These are phyloP conservation scores for Nicotiana tomentosiformis DNA, from an alignment of 257 asterid species.

Conservation along the genomic window DNA sequence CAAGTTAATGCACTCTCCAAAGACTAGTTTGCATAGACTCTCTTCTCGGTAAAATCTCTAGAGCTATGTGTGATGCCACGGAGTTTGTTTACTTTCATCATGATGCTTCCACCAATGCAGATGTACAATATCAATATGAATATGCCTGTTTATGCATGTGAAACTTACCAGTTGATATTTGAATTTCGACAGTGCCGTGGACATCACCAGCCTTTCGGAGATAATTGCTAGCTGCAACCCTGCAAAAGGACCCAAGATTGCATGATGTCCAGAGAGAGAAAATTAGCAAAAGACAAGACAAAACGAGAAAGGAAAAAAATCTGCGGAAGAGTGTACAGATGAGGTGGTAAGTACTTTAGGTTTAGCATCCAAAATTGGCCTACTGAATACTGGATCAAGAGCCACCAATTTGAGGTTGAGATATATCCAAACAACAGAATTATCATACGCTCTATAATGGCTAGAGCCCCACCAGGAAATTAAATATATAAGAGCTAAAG, in stretches of 20 bases:
- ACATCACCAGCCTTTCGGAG: conserved; percentile 59
- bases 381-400: not conserved
- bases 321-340: not conserved
- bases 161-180: conserved; percentile 62
- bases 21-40: not conserved
- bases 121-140: not conserved
- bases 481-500: not conserved
- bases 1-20: not conserved
- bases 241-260: conserved; percentile 23
- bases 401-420: not conserved
- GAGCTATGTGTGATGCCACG: not conserved
- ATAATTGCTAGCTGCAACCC: conserved; percentile 79
- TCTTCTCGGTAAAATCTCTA: not conserved
- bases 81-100: not conserved
- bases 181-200: conserved; percentile 74
- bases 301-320: not conserved
- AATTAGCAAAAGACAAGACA: not conserved
- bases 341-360: not conserved
- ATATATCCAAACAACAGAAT: not conserved
- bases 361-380: not conserved
- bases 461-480: not conserved
- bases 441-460: not conserved
- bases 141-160: not conserved
- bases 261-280: not conserved
- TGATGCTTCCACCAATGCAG: not conserved